Evolutionary conservation across 2,329 filamentous ascomycete genomes (phyloP).

Genomic region (Colletotrichum sp.): DNA sequence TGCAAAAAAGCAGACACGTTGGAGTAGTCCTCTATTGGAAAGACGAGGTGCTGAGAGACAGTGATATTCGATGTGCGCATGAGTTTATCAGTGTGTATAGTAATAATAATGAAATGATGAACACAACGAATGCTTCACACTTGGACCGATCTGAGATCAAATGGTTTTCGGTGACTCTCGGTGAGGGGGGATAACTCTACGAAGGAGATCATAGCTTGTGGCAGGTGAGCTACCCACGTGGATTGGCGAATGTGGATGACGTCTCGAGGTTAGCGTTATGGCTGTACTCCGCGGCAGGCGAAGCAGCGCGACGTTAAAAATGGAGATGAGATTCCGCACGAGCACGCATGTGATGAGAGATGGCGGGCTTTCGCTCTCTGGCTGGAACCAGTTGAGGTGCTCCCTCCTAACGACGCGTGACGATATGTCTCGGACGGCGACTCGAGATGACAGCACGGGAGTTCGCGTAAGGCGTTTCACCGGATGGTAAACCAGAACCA

Average conservation of each 20-base stretch:
- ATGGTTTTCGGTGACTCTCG: neutral
- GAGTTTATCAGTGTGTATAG: slow-evolving; percentile 17
- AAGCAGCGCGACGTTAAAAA: neutral
- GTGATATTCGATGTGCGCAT: neutral
- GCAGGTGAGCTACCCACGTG: slow-evolving; percentile 9
- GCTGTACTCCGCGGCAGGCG: neutral
- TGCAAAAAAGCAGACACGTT: neutral
- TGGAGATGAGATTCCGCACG: neutral
- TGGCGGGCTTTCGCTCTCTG: neutral
- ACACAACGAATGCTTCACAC: neutral
- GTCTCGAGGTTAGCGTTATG: neutral
- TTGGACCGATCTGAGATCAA: neutral
- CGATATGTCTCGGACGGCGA: neutral
- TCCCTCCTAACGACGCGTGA: slow-evolving; percentile 1
- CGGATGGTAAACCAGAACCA: neutral
- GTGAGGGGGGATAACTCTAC: neutral
- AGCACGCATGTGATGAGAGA: neutral
- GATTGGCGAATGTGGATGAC: neutral
- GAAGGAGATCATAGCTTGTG: neutral
- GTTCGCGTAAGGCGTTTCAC: neutral
- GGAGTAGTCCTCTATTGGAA: slow-evolving; percentile 11
- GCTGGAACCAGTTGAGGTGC: neutral
- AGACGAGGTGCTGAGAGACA: neutral
- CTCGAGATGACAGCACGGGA: neutral
- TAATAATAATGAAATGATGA: slow-evolving; percentile 23